A percentile compares a stretch with the other conserved stretches of the same genome.
Conservation (phyloP, 2,329 filamentous ascomycete species). For the Sarocladium kiliense region DNA sequence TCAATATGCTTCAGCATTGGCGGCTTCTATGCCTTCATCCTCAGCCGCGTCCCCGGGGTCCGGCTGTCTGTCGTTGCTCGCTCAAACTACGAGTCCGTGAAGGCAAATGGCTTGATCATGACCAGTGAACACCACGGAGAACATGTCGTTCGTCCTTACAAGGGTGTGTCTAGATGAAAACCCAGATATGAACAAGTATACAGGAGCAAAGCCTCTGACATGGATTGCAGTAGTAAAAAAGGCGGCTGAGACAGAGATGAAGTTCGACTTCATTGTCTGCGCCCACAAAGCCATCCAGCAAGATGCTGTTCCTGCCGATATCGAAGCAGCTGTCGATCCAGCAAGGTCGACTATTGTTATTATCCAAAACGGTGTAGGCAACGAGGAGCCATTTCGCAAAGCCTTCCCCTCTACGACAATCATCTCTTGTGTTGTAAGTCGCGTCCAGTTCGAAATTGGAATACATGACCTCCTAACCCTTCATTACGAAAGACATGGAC, state of each 20-base stretch:
- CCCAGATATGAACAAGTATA: not conserved
- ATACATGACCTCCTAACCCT: not conserved
- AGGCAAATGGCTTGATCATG: constrained; percentile 55
- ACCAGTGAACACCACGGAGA: constrained; percentile 62
- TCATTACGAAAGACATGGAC: constrained; percentile 39
- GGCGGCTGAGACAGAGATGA: constrained; percentile 32
- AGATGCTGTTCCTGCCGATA: constrained; percentile 54
- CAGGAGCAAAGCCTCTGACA: not conserved
- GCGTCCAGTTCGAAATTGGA: not conserved
- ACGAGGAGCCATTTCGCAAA: constrained; percentile 59
- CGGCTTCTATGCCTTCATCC: constrained; percentile 44
- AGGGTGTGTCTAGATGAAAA: constrained; percentile 23
- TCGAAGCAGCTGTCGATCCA: constrained; percentile 53
- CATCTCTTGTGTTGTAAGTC: constrained; percentile 47
- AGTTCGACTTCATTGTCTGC: constrained; percentile 60
- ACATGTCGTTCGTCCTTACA: constrained; percentile 43
- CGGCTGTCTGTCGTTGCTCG: constrained; percentile 66
- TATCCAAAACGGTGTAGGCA: constrained; percentile 68
- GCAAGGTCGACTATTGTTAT: constrained; percentile 53
- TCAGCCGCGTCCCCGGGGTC: constrained; percentile 44
- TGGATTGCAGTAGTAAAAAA: constrained; percentile 44
- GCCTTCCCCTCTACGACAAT: constrained; percentile 58
- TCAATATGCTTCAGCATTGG: constrained; percentile 37
- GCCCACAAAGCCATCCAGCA: constrained; percentile 68
- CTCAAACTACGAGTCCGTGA: constrained; percentile 65